A percentile compares a stretch with the other conserved stretches of the same genome.
These are phyloP conservation scores for Drechslerella stenobrocha DNA, from an alignment of 2,329 filamentous ascomycete genomes.

Conservation along the genomic window DNA sequence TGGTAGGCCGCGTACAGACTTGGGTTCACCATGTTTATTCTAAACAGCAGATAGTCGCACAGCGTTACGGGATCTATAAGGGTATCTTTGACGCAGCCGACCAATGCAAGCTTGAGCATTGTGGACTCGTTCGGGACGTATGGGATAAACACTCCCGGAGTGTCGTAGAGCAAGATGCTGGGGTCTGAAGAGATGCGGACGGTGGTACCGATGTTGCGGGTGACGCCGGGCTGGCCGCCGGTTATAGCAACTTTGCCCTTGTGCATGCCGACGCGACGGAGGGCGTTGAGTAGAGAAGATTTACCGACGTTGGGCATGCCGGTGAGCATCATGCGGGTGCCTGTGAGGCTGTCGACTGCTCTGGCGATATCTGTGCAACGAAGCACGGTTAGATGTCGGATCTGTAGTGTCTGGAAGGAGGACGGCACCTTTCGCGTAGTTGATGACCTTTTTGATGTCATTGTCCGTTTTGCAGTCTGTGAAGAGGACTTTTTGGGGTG, in stretches of 20 bases:
- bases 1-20: conserved; percentile 66
- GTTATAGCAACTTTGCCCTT: conserved; percentile 75
- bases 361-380: conserved; percentile 47
- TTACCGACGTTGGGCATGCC: conserved; percentile 99
- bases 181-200: conserved; percentile 74
- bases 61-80: conserved; percentile 76
- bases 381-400: background rate
- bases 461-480: conserved; percentile 59
- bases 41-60: conserved; percentile 87
- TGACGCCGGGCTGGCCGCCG: conserved; percentile 85
- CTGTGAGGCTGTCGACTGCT: conserved; percentile 66
- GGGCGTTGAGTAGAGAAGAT: conserved; percentile 85
- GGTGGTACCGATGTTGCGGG: conserved; percentile 76
- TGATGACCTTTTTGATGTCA: conserved; percentile 58
- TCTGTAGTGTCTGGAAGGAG: too few relatives aligned
- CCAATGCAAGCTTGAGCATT: conserved; percentile 94
- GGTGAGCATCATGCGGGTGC: conserved; percentile 82
- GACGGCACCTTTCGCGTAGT: conserved; percentile 50
- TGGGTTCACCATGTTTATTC: conserved; percentile 71
- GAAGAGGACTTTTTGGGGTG: conserved; percentile 61
- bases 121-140: conserved; percentile 81
- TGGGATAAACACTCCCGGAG: conserved; percentile 91
- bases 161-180: conserved; percentile 80
- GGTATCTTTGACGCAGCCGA: conserved; percentile 86
- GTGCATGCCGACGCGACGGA: conserved; percentile 70